phyloP scores from a whole-genome alignment of 768 basidiomycete species.

The Trichaptum fuscoviolaceum region DNA sequence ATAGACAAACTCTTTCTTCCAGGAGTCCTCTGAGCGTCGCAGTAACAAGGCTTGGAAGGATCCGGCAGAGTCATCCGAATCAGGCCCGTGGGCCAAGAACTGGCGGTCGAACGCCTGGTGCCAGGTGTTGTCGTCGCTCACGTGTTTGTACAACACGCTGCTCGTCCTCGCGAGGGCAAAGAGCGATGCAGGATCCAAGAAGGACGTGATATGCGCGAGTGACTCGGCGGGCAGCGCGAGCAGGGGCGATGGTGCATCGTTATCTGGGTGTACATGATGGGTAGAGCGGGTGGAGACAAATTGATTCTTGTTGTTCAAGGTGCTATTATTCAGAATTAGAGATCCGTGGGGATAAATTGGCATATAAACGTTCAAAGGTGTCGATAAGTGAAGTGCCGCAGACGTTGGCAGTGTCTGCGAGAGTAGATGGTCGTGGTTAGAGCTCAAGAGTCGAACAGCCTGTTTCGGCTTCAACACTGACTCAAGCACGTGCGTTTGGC shows the following conservation, averaged over 20 bases:
- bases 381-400: neutral
- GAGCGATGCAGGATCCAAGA: constrained; percentile 61
- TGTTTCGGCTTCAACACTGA: neutral
- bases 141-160: constrained; percentile 51
- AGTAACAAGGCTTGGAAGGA: constrained; percentile 41
- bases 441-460: neutral
- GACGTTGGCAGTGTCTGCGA: neutral
- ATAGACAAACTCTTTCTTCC: constrained; percentile 66
- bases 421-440: neutral
- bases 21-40: constrained; percentile 50
- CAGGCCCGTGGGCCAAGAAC: constrained; percentile 62
- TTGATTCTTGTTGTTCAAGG: neutral
- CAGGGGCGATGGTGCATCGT: constrained; percentile 17
- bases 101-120: constrained; percentile 65
- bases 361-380: neutral
- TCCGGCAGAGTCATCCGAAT: constrained; percentile 44
- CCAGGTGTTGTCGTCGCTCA: constrained; percentile 80
- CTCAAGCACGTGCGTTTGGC: neutral
- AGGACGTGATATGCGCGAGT: constrained; percentile 71
- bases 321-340: neutral
- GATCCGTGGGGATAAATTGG: neutral
- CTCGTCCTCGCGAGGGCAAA: constrained; percentile 51
- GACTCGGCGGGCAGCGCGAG: constrained; percentile 63
- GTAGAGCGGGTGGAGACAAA: neutral
- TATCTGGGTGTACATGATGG: neutral